These are phyloP conservation scores for Phytophthora niederhauseri DNA, from an alignment of 352 stramenopile genomes.

Conservation along the genomic window DNA sequence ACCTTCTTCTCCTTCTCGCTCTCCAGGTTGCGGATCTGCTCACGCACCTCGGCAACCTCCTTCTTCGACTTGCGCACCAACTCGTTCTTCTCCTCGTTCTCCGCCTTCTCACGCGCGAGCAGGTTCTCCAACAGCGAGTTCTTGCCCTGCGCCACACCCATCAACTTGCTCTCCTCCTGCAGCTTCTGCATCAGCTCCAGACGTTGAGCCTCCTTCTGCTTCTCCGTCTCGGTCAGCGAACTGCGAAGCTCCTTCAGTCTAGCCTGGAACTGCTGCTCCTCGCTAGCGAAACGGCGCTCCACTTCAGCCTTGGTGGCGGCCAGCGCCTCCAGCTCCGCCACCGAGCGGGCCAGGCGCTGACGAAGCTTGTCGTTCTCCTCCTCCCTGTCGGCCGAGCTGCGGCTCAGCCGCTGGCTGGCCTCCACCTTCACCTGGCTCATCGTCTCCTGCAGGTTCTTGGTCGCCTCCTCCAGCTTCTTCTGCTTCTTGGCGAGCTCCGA, in stretches of 20 bases:
- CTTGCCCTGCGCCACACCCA: conserved; percentile 68
- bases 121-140: conserved; percentile 63
- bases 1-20: conserved; percentile 67
- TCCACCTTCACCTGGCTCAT: conserved; percentile 53
- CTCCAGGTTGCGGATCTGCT: conserved; percentile 63
- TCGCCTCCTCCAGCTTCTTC: conserved; percentile 63
- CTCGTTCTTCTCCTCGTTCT: conserved; percentile 64
- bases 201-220: conserved; percentile 54
- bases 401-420: conserved; percentile 32
- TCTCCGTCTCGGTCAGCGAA: conserved; percentile 52
- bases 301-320: conserved; percentile 49
- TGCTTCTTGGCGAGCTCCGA: conserved; percentile 55
- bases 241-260: conserved; percentile 53
- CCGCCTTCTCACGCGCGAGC: conserved; percentile 61
- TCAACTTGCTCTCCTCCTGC: conserved; percentile 66
- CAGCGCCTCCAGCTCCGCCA: conserved; percentile 56
- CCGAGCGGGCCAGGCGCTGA: conserved; percentile 52
- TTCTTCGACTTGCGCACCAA: conserved; percentile 59
- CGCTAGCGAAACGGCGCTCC: conserved; percentile 47
- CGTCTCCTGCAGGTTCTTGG: conserved; percentile 46
- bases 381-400: conserved; percentile 28
- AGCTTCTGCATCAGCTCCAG: conserved; percentile 60
- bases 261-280: conserved; percentile 58
- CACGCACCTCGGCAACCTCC: conserved; percentile 57
- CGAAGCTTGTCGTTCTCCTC: conserved; percentile 50